Percentiles rank a stretch among this genome's conserved stretches.
These are phyloP conservation scores for Saccharomycopsis hybrid DNA, from an alignment of 1,139 yeast species.

Conservation along the genomic window DNA sequence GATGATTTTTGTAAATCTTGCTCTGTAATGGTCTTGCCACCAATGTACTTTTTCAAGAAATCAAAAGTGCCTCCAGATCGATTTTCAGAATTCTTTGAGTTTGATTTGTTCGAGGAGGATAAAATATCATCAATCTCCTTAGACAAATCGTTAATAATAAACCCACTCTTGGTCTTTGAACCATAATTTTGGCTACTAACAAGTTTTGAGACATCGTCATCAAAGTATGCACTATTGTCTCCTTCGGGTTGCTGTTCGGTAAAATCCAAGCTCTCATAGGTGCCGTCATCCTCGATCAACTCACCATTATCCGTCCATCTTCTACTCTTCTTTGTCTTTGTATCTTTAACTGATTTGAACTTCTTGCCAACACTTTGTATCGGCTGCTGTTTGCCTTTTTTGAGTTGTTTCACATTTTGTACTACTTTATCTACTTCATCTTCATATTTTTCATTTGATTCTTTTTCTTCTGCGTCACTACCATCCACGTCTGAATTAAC, in stretches of 20 bases:
- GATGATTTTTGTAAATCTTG: conserved; percentile 51
- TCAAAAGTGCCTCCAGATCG: conserved; percentile 9
- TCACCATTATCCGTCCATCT: conserved; percentile 44
- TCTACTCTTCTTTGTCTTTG: conserved; percentile 29
- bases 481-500: conserved; percentile 28
- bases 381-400: background rate
- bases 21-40: conserved; percentile 33
- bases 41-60: conserved; percentile 21
- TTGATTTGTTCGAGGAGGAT: conserved; percentile 27
- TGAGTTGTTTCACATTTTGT: no score
- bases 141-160: conserved; percentile 40
- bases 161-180: conserved; percentile 40
- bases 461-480: conserved; percentile 17
- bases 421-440: no score
- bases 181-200: conserved; percentile 22
- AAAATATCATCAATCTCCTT: conserved; percentile 40
- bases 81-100: background rate
- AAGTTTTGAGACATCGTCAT: conserved; percentile 22
- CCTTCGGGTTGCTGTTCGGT: conserved; percentile 31
- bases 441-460: no score
- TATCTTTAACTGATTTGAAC: background rate
- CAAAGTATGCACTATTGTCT: conserved; percentile 20
- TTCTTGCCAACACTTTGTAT: background rate
- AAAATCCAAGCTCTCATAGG: conserved; percentile 38
- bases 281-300: conserved; percentile 37